phyloP scores from a whole-genome alignment of 2,329 filamentous ascomycete genomes.

The Scedosporium apiospermum region DNA sequence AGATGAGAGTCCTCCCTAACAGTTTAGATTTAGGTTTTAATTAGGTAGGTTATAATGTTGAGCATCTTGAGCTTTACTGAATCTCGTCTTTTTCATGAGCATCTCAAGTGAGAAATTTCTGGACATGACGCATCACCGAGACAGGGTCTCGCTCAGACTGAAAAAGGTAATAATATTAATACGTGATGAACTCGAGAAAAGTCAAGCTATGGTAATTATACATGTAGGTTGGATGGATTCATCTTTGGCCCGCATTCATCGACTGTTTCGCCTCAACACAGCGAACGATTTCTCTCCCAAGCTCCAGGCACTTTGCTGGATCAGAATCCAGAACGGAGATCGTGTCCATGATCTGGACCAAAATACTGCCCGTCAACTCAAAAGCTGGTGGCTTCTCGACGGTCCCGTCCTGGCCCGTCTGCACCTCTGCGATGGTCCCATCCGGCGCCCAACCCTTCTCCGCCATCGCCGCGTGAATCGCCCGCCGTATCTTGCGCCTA shows the following conservation, averaged over 20 bases:
- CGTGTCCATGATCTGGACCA: slow-evolving; percentile 6
- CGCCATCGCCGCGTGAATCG: slow-evolving; percentile 7
- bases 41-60: too few species aligned
- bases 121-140: too few species aligned
- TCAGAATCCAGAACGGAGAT: not conserved
- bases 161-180: too few species aligned
- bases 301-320: not conserved
- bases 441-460: slow-evolving; percentile 8
- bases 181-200: too few species aligned
- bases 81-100: too few species aligned
- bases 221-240: too few species aligned
- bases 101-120: too few species aligned
- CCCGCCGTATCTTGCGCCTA: slow-evolving; percentile 8
- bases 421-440: slow-evolving; percentile 5
- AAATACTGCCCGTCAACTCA: slow-evolving; percentile 8
- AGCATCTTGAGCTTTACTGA: too few species aligned
- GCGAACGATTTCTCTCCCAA: slow-evolving; percentile 6
- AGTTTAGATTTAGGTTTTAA: too few species aligned
- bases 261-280: not conserved
- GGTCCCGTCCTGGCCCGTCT: not conserved
- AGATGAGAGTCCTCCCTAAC: too few species aligned
- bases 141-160: too few species aligned
- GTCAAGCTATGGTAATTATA: too few species aligned
- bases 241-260: not conserved
- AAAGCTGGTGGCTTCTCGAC: not conserved